Percentiles rank a stretch among this genome's conserved stretches.
phyloP scores from a whole-genome alignment of 1,284 basidiomycete genomes.

The Cryptococcus sp. region DNA sequence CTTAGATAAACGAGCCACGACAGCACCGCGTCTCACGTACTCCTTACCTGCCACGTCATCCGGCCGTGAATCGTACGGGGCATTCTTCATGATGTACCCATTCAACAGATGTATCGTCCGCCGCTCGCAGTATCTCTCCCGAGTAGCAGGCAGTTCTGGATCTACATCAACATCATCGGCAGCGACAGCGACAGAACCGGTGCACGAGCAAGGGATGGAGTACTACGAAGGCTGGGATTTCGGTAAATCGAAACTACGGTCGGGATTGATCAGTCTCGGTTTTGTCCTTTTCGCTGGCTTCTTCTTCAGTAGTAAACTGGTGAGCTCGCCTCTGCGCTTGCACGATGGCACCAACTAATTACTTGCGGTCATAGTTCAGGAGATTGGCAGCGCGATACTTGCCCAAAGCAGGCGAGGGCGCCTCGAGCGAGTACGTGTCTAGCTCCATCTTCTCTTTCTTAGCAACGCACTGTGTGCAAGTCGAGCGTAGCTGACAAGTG shows the following conservation, averaged over 20 bases:
- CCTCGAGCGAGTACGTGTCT: slow-evolving; percentile 61
- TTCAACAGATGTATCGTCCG: slow-evolving; percentile 71
- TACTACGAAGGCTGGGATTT: slow-evolving; percentile 69
- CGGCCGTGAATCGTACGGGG: slow-evolving; percentile 58
- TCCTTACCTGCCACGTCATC: slow-evolving; percentile 52
- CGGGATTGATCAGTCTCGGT: slow-evolving; percentile 17
- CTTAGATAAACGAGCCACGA: slow-evolving; percentile 33
- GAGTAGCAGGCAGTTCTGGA: slow-evolving; percentile 32
- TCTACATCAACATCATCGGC: no score
- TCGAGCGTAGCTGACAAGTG: background rate
- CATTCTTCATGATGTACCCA: slow-evolving; percentile 64
- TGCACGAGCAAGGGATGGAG: slow-evolving; percentile 67
- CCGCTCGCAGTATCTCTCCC: slow-evolving; percentile 73
- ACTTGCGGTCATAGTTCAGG: slow-evolving; percentile 58
- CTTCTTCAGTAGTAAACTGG: slow-evolving; percentile 18
- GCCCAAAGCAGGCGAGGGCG: slow-evolving; percentile 64
- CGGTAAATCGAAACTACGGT: slow-evolving; percentile 16
- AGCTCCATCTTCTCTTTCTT: background rate
- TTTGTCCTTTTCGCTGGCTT: slow-evolving; percentile 19
- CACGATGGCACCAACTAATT: no score
- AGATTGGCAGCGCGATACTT: slow-evolving; percentile 55
- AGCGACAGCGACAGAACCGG: slow-evolving; percentile 17
- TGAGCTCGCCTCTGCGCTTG: slow-evolving; percentile 7
- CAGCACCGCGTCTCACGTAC: slow-evolving; percentile 56
- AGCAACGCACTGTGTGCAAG: background rate